Conservation (phyloP, 2,329 filamentous ascomycete species). For the Leptosphaerulina australis region DNA sequence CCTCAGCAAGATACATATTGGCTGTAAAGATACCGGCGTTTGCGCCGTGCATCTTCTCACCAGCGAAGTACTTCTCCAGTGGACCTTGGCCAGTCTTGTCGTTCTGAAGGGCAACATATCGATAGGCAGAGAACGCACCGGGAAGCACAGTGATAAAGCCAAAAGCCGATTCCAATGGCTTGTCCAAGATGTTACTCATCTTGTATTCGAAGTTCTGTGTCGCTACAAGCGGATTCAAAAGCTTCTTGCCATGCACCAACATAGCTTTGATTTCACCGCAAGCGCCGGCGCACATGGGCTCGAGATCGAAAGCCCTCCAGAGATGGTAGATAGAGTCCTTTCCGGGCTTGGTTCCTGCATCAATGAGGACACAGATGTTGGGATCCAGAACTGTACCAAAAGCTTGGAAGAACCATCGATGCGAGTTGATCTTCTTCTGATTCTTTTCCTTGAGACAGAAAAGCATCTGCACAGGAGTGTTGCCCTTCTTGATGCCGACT, state of each 20-base stretch:
- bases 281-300: slow-evolving; percentile 95
- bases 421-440: slow-evolving; percentile 99
- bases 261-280: slow-evolving; percentile 99
- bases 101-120: slow-evolving; percentile 92
- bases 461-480: slow-evolving; percentile 91
- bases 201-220: slow-evolving; percentile 99
- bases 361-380: slow-evolving; percentile 94
- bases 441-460: slow-evolving; percentile 99
- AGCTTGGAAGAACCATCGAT: slow-evolving; percentile 98
- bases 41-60: slow-evolving; percentile 92
- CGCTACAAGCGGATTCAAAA: slow-evolving; percentile 91
- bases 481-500: slow-evolving; percentile 79
- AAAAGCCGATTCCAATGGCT: slow-evolving; percentile 95
- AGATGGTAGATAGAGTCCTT: slow-evolving; percentile 95
- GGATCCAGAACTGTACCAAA: slow-evolving; percentile 92
- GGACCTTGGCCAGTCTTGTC: slow-evolving; percentile 94
- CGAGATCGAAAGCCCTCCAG: slow-evolving; percentile 97
- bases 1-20: slow-evolving; percentile 99
- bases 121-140: slow-evolving; percentile 97
- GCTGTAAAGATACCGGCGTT: slow-evolving; percentile 96
- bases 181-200: slow-evolving; percentile 99
- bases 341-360: slow-evolving; percentile 94
- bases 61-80: slow-evolving; percentile 94
- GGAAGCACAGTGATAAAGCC: slow-evolving; percentile 97
- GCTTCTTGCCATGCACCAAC: slow-evolving; percentile 84